A percentile compares a stretch with the other conserved stretches of the same genome.
Evolutionary conservation across 805 yeast species (phyloP).

Genomic region (Jamesozyma lodderae): DNA sequence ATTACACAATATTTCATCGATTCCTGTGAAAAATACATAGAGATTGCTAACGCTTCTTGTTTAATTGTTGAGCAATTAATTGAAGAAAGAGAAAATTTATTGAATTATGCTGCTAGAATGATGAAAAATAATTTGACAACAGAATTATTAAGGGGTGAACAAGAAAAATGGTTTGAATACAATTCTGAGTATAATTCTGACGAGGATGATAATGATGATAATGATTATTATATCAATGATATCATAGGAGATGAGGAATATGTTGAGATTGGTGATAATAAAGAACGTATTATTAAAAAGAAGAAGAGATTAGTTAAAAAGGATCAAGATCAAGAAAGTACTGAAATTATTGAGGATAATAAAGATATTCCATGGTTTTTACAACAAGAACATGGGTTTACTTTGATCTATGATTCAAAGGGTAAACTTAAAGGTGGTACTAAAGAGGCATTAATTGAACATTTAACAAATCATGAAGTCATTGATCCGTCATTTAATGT

Average conservation of each 20-base stretch:
- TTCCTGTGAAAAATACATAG: conserved; percentile 29
- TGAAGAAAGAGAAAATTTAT: conserved; percentile 59
- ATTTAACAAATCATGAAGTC: conserved; percentile 65
- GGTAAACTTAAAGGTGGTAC: conserved; percentile 81
- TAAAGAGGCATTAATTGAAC: conserved; percentile 64
- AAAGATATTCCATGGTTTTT: conserved; percentile 59
- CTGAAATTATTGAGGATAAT: too few relatives aligned
- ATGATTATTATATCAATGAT: not conserved
- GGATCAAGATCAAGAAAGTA: not conserved
- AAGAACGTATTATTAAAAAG: not conserved
- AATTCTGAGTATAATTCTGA: conserved; percentile 20
- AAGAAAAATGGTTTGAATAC: conserved; percentile 30
- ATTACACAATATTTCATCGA: conserved; percentile 24
- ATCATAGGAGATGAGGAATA: conserved; percentile 2
- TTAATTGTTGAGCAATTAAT: conserved; percentile 47
- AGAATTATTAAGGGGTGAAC: conserved; percentile 44
- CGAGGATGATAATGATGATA: conserved; percentile 3
- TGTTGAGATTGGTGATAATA: conserved; percentile 1
- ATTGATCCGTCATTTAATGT: conserved; percentile 56
- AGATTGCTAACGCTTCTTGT: conserved; percentile 30
- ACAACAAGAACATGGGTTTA: conserved; percentile 56
- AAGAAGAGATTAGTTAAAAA: not conserved
- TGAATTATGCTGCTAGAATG: conserved; percentile 67
- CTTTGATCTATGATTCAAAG: conserved; percentile 51
- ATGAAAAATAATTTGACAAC: conserved; percentile 66